A percentile compares a stretch with the other conserved stretches of the same genome.
phyloP scores from a whole-genome alignment of 352 stramenopile genomes.

The Phytophthora tubulina region DNA sequence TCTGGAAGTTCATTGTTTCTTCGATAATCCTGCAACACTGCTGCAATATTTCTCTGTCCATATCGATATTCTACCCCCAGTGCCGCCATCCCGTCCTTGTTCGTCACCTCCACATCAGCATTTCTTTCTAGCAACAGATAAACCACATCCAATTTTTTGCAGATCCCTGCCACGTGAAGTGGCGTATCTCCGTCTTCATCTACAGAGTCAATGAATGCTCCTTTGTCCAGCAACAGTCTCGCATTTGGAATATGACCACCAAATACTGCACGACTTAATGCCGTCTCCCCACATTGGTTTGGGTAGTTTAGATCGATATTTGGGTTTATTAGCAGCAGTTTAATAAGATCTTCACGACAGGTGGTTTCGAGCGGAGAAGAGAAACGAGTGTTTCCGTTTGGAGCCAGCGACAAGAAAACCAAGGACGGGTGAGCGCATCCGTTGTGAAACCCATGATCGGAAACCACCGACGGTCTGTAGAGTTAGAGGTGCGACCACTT shows the following conservation, averaged over 20 bases:
- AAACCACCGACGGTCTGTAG: no score
- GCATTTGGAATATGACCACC: not conserved
- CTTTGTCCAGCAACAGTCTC: not conserved
- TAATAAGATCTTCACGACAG: no score
- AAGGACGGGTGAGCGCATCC: no score
- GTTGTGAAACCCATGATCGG: no score
- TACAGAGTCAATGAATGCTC: not conserved
- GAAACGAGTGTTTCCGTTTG: no score
- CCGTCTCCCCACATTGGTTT: not conserved
- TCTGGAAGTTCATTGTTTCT: not conserved
- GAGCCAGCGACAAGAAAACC: no score
- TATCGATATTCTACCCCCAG: not conserved
- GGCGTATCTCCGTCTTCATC: not conserved
- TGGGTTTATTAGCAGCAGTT: not conserved
- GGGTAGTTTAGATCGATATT: not conserved
- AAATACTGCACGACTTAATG: not conserved
- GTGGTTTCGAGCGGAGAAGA: no score
- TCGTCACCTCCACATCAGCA: not conserved
- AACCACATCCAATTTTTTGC: not conserved
- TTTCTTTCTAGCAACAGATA: not conserved
- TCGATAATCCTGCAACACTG: not conserved
- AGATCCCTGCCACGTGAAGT: not conserved
- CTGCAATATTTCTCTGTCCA: not conserved
- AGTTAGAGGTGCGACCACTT: no score
- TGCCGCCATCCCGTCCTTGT: not conserved